Base-by-base conservation (phyloP, 768 basidiomycete genomes). In the Sistotremastrum suecicum region DNA sequence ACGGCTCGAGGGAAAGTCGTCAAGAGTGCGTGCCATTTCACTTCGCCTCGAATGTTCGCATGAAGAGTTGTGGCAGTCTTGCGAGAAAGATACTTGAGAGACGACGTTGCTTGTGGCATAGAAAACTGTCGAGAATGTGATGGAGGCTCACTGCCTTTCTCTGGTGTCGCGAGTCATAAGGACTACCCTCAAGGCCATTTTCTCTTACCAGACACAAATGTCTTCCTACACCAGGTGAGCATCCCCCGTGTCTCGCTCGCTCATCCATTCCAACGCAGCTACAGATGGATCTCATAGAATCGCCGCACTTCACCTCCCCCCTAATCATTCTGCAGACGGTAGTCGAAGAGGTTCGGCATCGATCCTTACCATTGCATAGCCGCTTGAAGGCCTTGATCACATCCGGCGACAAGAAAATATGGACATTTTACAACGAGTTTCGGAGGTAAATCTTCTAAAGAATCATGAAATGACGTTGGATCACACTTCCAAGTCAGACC, bases 301-400 rank as follows among this genome's bases (percentile, higher is more conserved):
- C 84, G 0, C 64, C 72, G 1, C 65, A 78, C 1, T 86, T 92
- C 54, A 71, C 64, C 0, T 68, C 82, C 0, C 89, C 92, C 0
- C 78, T 97, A 45, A 80, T 99, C 46, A 67, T 99, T 28, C 74
- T 95, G 2, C 94, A 98, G 63, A 99, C 94, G 0, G 92, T 97
- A 2, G 68, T 98, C 44, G 87, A 95, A 52, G 95, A 99, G 76
- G 90, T 97, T 48, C 74, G 94, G 48, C 95, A 98, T 59, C 75
- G 95, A 12, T 90, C 86, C 1, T 65, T 98, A 29, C 94, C 94
- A 3, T 65, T 98, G 10, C 90, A 88, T 64, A 97, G 91, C 59
- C 82, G 92, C 33, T 71, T 99, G 51, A 92, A 87, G 54, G 76
- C 82, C 1, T 69, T 98, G 41, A 71, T 83, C 32, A 83, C 78